Percentiles rank a stretch among this genome's conserved stretches.
These are phyloP conservation scores for Boletus sp. DNA, from an alignment of 768 basidiomycete genomes.

Conservation along the genomic window DNA sequence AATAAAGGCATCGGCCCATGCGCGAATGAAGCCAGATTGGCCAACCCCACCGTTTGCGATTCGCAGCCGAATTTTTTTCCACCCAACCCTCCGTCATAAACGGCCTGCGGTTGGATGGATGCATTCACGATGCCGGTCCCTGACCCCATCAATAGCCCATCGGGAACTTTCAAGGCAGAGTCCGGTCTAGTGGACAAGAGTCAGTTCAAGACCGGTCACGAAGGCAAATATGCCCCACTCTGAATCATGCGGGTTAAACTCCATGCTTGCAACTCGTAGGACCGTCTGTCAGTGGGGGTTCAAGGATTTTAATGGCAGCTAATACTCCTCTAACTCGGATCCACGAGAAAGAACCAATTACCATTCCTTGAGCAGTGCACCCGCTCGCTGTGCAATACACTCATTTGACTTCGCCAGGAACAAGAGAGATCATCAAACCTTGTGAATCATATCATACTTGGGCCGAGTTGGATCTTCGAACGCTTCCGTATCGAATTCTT, in stretches of 20 bases:
- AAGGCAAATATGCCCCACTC: not conserved
- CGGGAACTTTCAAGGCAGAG: not conserved
- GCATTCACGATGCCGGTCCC: not conserved
- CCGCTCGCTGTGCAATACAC: slow-evolving; percentile 51
- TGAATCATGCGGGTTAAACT: not conserved
- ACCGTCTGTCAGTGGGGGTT: not conserved
- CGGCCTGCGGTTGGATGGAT: slow-evolving; percentile 17
- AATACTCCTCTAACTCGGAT: not conserved
- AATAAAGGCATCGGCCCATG: slow-evolving; percentile 48
- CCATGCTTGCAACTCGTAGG: not conserved
- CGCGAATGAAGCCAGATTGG: slow-evolving; percentile 47
- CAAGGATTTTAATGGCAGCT: not conserved
- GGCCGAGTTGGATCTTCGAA: slow-evolving; percentile 85
- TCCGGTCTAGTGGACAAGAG: not conserved
- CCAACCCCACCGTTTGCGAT: slow-evolving; percentile 52
- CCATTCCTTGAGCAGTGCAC: slow-evolving; percentile 58
- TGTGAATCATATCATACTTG: slow-evolving; percentile 72
- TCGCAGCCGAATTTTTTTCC: slow-evolving; percentile 38
- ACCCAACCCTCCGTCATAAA: slow-evolving; percentile 42
- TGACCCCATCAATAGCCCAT: slow-evolving; percentile 6
- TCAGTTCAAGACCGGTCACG: not conserved
- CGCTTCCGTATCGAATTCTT: slow-evolving; percentile 73
- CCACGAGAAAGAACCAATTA: not conserved
- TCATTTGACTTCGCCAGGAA: not conserved
- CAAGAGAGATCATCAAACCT: slow-evolving; percentile 42